phyloP scores from a whole-genome alignment of 2,329 filamentous ascomycete species.

The Aspergillus luchuensis region DNA sequence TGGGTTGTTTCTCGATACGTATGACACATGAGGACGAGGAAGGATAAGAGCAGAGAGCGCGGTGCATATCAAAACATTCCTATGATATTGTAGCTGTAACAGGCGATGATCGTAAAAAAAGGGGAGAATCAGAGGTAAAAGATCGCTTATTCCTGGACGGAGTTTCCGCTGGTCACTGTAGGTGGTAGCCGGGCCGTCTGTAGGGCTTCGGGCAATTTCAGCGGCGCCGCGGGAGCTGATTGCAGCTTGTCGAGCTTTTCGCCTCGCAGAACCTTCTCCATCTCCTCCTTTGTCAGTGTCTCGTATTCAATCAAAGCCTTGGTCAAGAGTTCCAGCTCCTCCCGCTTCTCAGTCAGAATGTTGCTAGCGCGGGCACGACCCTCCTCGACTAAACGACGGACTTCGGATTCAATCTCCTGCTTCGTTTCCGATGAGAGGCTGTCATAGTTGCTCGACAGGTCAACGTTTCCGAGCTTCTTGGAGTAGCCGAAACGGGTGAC shows the following conservation, averaged over 20 bases:
- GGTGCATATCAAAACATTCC: neutral
- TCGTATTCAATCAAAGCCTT: constrained; percentile 93
- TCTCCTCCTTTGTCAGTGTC: constrained; percentile 84
- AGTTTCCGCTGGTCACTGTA: neutral
- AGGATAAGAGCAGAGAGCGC: neutral
- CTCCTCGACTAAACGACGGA: constrained; percentile 80
- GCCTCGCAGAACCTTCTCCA: constrained; percentile 84
- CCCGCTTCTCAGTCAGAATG: constrained; percentile 72
- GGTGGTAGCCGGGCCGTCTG: constrained; percentile 34
- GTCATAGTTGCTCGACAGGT: constrained; percentile 78
- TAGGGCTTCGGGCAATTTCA: constrained; percentile 66
- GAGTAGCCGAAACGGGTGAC: constrained; percentile 91
- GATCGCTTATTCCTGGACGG: neutral
- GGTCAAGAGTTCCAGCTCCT: constrained; percentile 84
- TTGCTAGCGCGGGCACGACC: constrained; percentile 72
- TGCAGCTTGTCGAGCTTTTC: constrained; percentile 74
- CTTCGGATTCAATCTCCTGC: constrained; percentile 82
- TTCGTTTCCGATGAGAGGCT: constrained; percentile 83
- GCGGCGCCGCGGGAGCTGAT: constrained; percentile 55
- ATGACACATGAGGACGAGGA: neutral
- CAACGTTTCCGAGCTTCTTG: constrained; percentile 81
- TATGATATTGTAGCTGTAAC: neutral
- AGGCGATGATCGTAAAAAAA: neutral
- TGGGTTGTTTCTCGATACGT: neutral
- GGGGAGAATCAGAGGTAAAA: neutral